These are phyloP conservation scores for Petunia hybrid DNA, from an alignment of 305 asterid genomes.

Conservation along the genomic window DNA sequence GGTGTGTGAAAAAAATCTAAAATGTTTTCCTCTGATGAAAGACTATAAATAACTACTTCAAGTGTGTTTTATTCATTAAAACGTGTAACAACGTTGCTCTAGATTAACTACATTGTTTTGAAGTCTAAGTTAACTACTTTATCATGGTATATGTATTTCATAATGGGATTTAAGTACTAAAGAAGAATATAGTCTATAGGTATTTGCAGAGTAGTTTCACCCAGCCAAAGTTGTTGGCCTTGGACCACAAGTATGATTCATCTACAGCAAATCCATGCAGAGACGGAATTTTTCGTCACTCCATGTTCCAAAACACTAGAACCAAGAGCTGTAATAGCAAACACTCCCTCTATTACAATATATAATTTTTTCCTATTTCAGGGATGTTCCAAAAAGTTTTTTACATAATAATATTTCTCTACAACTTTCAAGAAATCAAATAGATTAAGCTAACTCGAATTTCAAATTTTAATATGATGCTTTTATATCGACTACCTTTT, in stretches of 20 bases:
- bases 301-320: not conserved
- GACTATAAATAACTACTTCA: not conserved
- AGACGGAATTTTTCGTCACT: not conserved
- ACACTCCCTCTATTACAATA: not conserved
- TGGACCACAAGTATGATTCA: not conserved
- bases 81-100: not conserved
- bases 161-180: not conserved
- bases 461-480: too few species aligned
- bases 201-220: not conserved
- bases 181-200: not conserved
- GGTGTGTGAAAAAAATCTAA: not conserved
- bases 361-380: constrained; percentile 8
- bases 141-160: not conserved
- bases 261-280: not conserved
- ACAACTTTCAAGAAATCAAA: not conserved
- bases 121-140: not conserved
- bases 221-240: constrained; percentile 2
- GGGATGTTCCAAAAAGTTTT: not conserved
- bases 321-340: not conserved
- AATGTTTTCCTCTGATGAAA: not conserved
- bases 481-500: too few species aligned
- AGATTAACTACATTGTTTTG: not conserved
- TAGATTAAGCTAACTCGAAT: not conserved
- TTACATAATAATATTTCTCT: not conserved
- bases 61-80: not conserved